phyloP scores from a whole-genome alignment of 129 eudicot species.

The Pulicaria dysenterica region DNA sequence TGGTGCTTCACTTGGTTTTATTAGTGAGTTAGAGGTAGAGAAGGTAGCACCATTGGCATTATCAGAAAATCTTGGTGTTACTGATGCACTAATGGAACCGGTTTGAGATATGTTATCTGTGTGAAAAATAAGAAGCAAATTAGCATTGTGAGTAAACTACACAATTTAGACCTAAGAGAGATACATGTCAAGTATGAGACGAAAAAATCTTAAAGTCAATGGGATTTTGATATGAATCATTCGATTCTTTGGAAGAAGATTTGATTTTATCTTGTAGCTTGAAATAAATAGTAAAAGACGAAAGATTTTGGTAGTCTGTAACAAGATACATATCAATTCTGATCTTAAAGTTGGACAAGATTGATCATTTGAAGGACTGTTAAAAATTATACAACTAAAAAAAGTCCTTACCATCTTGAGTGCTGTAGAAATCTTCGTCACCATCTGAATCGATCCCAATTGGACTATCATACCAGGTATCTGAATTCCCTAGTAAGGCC shows the following conservation, averaged over 20 bases:
- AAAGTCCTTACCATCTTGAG: constrained; percentile 62
- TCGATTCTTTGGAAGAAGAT: no score
- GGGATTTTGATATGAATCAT: no score
- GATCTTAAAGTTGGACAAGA: neutral
- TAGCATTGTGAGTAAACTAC: no score
- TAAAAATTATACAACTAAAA: neutral
- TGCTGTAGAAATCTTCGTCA: constrained; percentile 81
- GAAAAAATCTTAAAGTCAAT: no score
- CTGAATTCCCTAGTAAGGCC: constrained; percentile 54
- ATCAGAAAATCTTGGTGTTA: constrained; percentile 64
- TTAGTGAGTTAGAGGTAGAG: constrained; percentile 37
- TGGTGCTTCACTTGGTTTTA: constrained; percentile 33
- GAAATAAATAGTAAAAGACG: neutral
- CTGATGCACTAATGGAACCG: constrained; percentile 66
- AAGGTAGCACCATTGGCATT: constrained; percentile 31
- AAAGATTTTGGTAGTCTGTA: constrained; percentile 7
- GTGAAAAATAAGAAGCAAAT: neutral
- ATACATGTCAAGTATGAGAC: no score
- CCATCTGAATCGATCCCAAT: constrained; percentile 58
- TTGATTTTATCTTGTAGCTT: no score
- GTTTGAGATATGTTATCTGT: constrained; percentile 52
- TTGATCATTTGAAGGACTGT: neutral
- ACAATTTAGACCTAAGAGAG: no score
- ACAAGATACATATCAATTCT: neutral
- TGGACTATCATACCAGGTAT: constrained; percentile 64